Conservation (phyloP, 305 asterid species). For the Euphrasia arctica region DNA sequence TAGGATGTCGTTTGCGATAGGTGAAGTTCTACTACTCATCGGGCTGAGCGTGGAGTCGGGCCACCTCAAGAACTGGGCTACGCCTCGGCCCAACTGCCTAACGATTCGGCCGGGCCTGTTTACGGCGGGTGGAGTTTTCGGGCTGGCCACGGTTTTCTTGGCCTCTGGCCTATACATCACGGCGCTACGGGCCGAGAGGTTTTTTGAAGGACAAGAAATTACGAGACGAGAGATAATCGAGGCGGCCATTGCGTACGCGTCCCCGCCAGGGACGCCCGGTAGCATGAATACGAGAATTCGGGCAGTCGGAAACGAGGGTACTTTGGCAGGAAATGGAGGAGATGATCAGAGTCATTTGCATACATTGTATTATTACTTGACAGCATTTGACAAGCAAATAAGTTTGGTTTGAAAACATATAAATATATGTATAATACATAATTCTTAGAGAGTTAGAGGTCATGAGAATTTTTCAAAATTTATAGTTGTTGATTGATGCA, state of each 20-base stretch:
- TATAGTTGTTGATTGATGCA: no score
- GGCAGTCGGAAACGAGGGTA: slow-evolving; percentile 48
- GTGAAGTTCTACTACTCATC: slow-evolving; percentile 66
- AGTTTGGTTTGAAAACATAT: slow-evolving; percentile 32
- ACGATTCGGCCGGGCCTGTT: slow-evolving; percentile 60
- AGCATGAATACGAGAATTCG: slow-evolving; percentile 22
- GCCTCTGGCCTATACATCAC: slow-evolving; percentile 71
- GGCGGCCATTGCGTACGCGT: slow-evolving; percentile 52
- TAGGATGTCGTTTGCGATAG: slow-evolving; percentile 79
- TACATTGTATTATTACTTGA: slow-evolving; percentile 47
- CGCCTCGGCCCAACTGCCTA: slow-evolving; percentile 53
- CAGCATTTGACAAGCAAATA: slow-evolving; percentile 56
- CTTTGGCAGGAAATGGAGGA: slow-evolving; percentile 34
- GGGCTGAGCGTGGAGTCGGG: slow-evolving; percentile 91
- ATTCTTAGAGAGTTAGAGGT: background rate
- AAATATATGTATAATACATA: background rate
- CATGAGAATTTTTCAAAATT: no score
- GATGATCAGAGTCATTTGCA: slow-evolving; percentile 24
- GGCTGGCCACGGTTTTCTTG: slow-evolving; percentile 59
- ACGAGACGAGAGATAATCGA: slow-evolving; percentile 48
- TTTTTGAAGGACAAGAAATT: slow-evolving; percentile 36
- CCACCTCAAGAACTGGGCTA: slow-evolving; percentile 67
- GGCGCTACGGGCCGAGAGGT: slow-evolving; percentile 49
- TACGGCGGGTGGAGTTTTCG: slow-evolving; percentile 78
- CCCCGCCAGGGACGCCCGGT: slow-evolving; percentile 64